phyloP scores from a whole-genome alignment of 169 alveolate genomes.

The Plasmodium gonderi region DNA sequence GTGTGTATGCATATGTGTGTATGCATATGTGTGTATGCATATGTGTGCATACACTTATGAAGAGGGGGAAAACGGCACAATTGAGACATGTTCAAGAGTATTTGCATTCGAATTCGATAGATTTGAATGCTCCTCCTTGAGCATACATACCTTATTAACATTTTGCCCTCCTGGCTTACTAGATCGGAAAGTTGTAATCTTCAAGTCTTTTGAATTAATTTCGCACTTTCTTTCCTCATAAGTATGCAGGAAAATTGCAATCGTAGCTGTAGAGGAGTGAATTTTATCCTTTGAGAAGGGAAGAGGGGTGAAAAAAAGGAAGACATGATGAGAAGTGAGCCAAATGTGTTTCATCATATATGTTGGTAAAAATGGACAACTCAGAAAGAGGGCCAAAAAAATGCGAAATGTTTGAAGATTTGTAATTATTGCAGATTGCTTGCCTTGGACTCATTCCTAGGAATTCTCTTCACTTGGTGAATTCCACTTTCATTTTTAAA shows the following conservation, averaged over 20 bases:
- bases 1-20: too few species aligned
- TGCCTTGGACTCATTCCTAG: slow-evolving; percentile 80
- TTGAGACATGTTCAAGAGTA: too few species aligned
- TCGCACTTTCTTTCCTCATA: slow-evolving; percentile 24
- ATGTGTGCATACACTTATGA: too few species aligned
- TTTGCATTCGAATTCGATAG: too few species aligned
- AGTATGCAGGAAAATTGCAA: slow-evolving; percentile 80
- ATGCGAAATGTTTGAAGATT: too few species aligned
- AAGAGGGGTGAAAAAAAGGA: not conserved
- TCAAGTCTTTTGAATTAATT: slow-evolving; percentile 80
- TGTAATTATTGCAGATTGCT: too few species aligned
- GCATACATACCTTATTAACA: slow-evolving; percentile 82
- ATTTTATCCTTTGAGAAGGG: slow-evolving; percentile 76
- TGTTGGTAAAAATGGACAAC: too few species aligned
- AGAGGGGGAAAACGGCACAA: not conserved
- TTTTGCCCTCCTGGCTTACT: slow-evolving; percentile 88
- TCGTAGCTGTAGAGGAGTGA: slow-evolving; percentile 88
- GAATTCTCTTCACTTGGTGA: slow-evolving; percentile 86
- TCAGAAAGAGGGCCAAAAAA: too few species aligned
- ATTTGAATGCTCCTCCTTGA: not conserved
- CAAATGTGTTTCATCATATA: too few species aligned
- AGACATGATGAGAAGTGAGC: too few species aligned
- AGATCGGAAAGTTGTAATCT: slow-evolving; percentile 83
- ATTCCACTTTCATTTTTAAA: slow-evolving; percentile 82
- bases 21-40: too few species aligned